Evolutionary conservation across 73 alveolate species (phyloP).

Genomic region (Symbiodinium pilosum): DNA sequence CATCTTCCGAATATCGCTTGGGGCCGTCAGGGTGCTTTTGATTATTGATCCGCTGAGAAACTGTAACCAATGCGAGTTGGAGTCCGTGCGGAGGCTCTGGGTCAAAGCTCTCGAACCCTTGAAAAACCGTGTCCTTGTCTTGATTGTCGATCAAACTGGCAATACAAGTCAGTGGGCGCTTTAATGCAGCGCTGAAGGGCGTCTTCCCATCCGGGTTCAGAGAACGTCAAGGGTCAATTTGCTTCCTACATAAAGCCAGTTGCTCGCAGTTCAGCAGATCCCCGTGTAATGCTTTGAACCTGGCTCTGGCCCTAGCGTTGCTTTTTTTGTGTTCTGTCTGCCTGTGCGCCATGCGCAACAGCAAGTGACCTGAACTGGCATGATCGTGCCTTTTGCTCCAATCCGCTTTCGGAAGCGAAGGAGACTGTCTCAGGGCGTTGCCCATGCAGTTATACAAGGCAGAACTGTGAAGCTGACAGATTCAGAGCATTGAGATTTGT

Average conservation of each 20-base stretch:
- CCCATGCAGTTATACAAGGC: too few relatives aligned
- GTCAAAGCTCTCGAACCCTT: constrained; percentile 25
- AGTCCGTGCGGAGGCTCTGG: constrained; percentile 35
- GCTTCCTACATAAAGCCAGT: not conserved
- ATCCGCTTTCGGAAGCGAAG: too few relatives aligned
- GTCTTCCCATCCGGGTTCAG: constrained; percentile 4
- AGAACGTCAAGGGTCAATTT: not conserved
- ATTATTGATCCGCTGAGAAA: not conserved
- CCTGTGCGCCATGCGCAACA: not conserved
- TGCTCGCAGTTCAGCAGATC: not conserved
- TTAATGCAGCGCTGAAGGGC: not conserved
- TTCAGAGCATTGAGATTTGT: too few relatives aligned
- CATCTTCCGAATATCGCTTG: constrained; percentile 68
- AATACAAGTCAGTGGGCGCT: constrained; percentile 10
- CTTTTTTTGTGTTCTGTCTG: not conserved
- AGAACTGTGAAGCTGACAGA: too few relatives aligned
- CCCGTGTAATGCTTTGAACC: not conserved
- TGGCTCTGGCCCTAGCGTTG: not conserved
- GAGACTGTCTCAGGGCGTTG: too few relatives aligned
- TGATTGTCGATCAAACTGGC: constrained; percentile 58
- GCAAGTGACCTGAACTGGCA: too few relatives aligned
- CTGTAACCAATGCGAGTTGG: not conserved
- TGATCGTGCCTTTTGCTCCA: too few relatives aligned
- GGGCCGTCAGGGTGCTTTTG: constrained; percentile 23
- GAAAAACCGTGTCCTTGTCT: constrained; percentile 20